Conservation (phyloP, 75 land plant genomes). For the Sequoiadendron giganteum region DNA sequence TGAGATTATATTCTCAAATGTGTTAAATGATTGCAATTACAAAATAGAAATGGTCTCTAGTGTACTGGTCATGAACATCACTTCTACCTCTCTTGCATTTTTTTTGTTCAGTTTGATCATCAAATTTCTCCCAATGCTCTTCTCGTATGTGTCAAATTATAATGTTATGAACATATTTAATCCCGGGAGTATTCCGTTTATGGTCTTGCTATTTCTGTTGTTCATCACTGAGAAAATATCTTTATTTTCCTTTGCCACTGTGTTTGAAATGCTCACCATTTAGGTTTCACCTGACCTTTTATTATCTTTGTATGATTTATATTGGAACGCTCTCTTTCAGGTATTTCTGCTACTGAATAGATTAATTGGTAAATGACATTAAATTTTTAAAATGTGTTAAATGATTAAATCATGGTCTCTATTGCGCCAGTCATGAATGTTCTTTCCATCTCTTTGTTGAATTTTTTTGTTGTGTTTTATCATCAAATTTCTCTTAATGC, state of each 20-base stretch:
- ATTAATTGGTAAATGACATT: too few species aligned
- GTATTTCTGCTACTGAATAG: too few species aligned
- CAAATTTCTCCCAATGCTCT: background rate
- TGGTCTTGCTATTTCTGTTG: background rate
- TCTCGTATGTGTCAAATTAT: background rate
- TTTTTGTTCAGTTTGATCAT: background rate
- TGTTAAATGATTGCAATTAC: background rate
- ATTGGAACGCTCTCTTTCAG: background rate
- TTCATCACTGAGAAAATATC: background rate
- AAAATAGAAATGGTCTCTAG: background rate
- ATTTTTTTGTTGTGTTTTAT: background rate
- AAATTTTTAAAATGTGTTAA: background rate
- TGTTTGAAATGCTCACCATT: background rate
- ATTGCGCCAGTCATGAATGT: background rate
- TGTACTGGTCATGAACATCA: background rate
- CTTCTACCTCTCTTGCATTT: background rate
- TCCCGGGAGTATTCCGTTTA: background rate
- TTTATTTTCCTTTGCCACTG: background rate
- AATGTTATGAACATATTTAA: background rate
- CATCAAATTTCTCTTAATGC: background rate
- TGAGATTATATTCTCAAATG: too few species aligned
- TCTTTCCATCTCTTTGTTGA: background rate
- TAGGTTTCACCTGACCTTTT: background rate
- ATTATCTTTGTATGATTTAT: background rate
- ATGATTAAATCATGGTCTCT: background rate